phyloP scores from a whole-genome alignment of 495 filamentous ascomycete species.

The Neurospora sublineolata region DNA sequence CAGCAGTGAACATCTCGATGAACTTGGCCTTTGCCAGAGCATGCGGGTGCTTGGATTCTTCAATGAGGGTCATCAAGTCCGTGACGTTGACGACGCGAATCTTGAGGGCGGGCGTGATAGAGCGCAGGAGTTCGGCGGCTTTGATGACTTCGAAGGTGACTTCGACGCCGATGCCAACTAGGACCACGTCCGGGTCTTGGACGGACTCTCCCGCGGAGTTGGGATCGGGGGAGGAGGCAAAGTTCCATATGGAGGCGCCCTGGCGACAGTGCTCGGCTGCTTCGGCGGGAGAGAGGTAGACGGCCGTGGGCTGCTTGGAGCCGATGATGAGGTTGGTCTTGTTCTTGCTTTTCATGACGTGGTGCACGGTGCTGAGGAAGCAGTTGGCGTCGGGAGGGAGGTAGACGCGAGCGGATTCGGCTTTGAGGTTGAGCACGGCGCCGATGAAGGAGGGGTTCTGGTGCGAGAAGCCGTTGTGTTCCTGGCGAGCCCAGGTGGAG shows the following conservation, averaged over 20 bases:
- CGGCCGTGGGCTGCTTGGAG: conserved; percentile 58
- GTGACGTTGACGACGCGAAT: conserved; percentile 65
- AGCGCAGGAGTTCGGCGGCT: conserved; percentile 47
- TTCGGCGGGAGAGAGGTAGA: conserved; percentile 54
- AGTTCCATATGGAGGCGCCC: conserved; percentile 56
- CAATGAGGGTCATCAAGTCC: conserved; percentile 56
- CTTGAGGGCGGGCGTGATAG: conserved; percentile 40
- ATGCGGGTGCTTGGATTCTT: conserved; percentile 52
- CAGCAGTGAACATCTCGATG: conserved; percentile 48
- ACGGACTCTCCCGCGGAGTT: not conserved
- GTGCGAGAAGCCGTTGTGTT: conserved; percentile 71
- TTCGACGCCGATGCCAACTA: conserved; percentile 61
- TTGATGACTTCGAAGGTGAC: conserved; percentile 59
- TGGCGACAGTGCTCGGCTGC: conserved; percentile 54
- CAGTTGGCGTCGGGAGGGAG: conserved; percentile 69
- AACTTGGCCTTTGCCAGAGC: conserved; percentile 44
- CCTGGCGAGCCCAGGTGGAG: conserved; percentile 61
- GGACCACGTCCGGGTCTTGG: conserved; percentile 51
- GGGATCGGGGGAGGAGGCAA: conserved; percentile 29
- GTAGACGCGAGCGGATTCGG: conserved; percentile 49
- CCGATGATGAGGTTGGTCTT: conserved; percentile 67
- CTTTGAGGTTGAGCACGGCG: conserved; percentile 57
- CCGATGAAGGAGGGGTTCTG: conserved; percentile 73
- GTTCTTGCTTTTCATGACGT: conserved; percentile 53
- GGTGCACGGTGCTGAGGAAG: conserved; percentile 53